Conservation (phyloP, 768 basidiomycete genomes). For the Termitomyces titanicus region DNA sequence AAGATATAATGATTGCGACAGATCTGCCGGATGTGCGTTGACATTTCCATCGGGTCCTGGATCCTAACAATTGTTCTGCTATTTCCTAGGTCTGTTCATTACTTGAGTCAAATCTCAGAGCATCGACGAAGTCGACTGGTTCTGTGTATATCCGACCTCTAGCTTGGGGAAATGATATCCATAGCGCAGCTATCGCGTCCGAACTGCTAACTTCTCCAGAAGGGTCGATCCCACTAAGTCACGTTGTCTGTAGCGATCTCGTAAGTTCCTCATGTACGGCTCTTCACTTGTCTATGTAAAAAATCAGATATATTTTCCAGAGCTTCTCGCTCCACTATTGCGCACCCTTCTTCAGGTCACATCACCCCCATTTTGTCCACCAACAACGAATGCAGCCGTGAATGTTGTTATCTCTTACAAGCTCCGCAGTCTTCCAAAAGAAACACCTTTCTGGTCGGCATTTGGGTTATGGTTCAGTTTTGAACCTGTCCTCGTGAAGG, state of each 20-base stretch:
- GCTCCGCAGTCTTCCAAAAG: conserved; percentile 68
- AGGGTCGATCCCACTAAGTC: conserved; percentile 36
- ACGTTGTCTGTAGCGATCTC: conserved; percentile 82
- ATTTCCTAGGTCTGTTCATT: conserved; percentile 38
- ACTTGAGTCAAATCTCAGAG: conserved; percentile 34
- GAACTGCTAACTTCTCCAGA: conserved; percentile 27
- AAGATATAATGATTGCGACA: conserved; percentile 56
- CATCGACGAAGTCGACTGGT: conserved; percentile 6
- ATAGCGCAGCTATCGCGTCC: conserved; percentile 36
- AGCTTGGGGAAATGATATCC: conserved; percentile 60
- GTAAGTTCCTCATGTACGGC: conserved; percentile 38
- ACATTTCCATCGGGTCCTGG: neutral
- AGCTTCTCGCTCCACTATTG: conserved; percentile 73
- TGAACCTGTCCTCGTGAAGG: conserved; percentile 44
- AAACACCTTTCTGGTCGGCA: conserved; percentile 72
- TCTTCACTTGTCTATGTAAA: conserved; percentile 4
- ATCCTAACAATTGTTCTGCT: neutral
- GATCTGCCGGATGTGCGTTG: conserved; percentile 73
- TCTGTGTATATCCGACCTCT: conserved; percentile 52
- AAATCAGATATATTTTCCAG: conserved; percentile 78
- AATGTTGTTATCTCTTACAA: conserved; percentile 71
- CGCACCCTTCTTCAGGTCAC: conserved; percentile 73
- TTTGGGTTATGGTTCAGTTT: conserved; percentile 80
- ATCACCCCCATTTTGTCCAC: conserved; percentile 38
- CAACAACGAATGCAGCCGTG: conserved; percentile 15